A percentile compares a stretch with the other conserved stretches of the same genome.
phyloP scores from a whole-genome alignment of 129 eudicot genomes.

The Helianthus annuus region HanXRQr2.0-SUNRISE NC_035434.2:82475209-82475708 shows the following conservation, averaged over 20 bases:
- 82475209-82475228: not conserved
- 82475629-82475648: not conserved
- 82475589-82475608: no score
- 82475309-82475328: not conserved
- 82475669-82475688: conserved; percentile 6
- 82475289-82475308: not conserved
- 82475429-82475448: not conserved
- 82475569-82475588: not conserved
- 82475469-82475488: not conserved
- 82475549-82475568: not conserved
- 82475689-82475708: not conserved
- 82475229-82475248: conserved; percentile 9
- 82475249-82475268: conserved; percentile 7
- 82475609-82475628: no score
- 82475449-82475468: not conserved
- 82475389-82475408: not conserved
- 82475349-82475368: not conserved
- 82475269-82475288: not conserved
- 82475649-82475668: conserved; percentile 12
- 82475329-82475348: not conserved
- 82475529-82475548: conserved; percentile 2
- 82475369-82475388: not conserved
- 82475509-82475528: conserved; percentile 10
- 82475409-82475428: not conserved
- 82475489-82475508: not conserved